Conservation (phyloP, 2,329 filamentous ascomycete genomes). For the Pseudogymnoascus sp. region DNA sequence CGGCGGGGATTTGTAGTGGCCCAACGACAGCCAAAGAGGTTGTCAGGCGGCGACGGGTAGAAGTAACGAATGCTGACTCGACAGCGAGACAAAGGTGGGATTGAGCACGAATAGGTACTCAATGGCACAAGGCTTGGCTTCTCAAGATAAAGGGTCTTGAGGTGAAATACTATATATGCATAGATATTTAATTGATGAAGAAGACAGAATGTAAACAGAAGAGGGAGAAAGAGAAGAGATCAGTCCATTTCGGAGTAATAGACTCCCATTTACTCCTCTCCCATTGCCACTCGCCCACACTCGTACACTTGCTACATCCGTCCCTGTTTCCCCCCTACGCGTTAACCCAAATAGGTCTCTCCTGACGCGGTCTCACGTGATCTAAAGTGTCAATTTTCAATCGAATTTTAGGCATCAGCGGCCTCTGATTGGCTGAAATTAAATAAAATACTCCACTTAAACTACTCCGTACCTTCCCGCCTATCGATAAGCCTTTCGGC, state of each 20-base stretch:
- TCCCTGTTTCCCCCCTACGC: constrained; percentile 2
- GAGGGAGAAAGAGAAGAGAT: neutral
- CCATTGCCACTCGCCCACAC: neutral
- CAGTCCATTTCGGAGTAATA: neutral
- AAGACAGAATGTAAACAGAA: neutral
- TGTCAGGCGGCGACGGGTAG: constrained; percentile 1
- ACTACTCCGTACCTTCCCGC: neutral
- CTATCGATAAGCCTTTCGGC: constrained; percentile 4
- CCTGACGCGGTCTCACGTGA: constrained; percentile 4
- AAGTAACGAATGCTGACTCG: constrained; percentile 7
- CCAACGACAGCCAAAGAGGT: neutral
- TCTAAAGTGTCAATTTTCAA: neutral
- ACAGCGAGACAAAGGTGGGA: neutral
- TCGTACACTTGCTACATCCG: neutral
- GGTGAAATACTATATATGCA: neutral
- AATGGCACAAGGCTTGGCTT: neutral
- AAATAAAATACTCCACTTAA: neutral
- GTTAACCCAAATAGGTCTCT: constrained; percentile 4
- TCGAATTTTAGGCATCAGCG: neutral
- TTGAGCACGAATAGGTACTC: neutral
- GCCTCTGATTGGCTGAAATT: neutral
- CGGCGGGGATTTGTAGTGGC: neutral
- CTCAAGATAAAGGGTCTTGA: neutral
- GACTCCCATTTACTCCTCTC: neutral
- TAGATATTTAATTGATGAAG: neutral